phyloP scores from a whole-genome alignment of 2,329 filamentous ascomycete species.

The Diaporthe citri region DNA sequence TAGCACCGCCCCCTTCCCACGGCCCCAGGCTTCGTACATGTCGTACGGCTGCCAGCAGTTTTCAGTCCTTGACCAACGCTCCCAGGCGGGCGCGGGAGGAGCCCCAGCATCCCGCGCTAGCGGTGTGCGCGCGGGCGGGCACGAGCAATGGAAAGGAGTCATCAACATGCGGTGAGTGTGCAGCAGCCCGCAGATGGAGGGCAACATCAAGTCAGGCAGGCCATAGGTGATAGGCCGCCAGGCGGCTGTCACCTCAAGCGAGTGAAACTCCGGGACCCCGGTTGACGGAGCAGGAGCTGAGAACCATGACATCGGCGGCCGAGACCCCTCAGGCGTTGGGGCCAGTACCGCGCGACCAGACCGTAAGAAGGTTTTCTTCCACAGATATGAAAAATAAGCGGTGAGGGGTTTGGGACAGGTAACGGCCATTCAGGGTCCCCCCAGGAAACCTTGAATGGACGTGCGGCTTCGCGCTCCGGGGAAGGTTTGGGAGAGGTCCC shows the following conservation, averaged over 20 bases:
- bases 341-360: neutral
- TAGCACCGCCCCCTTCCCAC: constrained; percentile 5
- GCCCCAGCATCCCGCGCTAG: neutral
- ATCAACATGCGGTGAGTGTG: constrained; percentile 23
- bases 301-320: constrained; percentile 8
- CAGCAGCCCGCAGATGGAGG: constrained; percentile 6
- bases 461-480: constrained; percentile 22
- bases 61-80: neutral
- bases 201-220: constrained; percentile 1
- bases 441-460: neutral
- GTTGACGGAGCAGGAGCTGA: constrained; percentile 13
- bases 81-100: neutral
- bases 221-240: neutral
- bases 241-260: neutral
- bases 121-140: constrained; percentile 5
- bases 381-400: constrained; percentile 8
- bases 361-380: neutral
- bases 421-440: constrained; percentile 3
- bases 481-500: constrained; percentile 18
- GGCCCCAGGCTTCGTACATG: neutral
- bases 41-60: neutral
- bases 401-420: constrained; percentile 1
- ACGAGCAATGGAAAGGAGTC: neutral
- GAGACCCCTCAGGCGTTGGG: neutral
- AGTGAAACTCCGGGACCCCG: constrained; percentile 8